Evolutionary conservation across 1,284 basidiomycete species (phyloP).

Genomic region (Ganoderma lingzhi): DNA sequence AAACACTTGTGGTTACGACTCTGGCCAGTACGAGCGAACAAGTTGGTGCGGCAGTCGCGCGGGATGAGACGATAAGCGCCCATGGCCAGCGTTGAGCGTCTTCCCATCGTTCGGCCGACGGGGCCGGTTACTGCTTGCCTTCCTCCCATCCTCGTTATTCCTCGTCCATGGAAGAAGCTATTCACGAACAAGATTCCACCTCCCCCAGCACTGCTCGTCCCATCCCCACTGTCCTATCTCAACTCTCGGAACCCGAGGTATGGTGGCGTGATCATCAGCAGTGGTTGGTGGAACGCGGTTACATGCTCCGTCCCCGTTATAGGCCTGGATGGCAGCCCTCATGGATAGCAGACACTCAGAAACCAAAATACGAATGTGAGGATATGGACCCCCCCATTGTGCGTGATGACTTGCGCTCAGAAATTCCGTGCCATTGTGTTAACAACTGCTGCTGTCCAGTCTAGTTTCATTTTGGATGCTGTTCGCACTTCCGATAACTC

Average conservation of each 20-base stretch:
- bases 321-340: constrained; percentile 28
- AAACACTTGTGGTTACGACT: too few species aligned
- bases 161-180: not conserved
- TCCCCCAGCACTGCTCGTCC: not conserved
- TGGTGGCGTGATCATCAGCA: constrained; percentile 22
- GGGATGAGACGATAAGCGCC: too few species aligned
- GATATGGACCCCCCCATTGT: constrained; percentile 16
- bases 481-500: constrained; percentile 17
- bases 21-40: too few species aligned
- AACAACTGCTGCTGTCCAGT: not conserved
- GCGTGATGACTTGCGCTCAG: not conserved
- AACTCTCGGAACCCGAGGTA: not conserved
- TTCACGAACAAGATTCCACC: not conserved
- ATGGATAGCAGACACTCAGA: constrained; percentile 15
- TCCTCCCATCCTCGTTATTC: not conserved
- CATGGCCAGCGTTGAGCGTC: too few species aligned
- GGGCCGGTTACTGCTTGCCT: too few species aligned
- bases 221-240: not conserved
- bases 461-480: constrained; percentile 23
- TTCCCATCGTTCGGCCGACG: too few species aligned
- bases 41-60: too few species aligned
- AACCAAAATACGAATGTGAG: not conserved
- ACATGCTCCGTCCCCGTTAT: constrained; percentile 31
- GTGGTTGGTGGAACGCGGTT: constrained; percentile 30
- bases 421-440: not conserved